Conservation (phyloP, 768 basidiomycete genomes). For the Tricholoma saponaceum region DNA sequence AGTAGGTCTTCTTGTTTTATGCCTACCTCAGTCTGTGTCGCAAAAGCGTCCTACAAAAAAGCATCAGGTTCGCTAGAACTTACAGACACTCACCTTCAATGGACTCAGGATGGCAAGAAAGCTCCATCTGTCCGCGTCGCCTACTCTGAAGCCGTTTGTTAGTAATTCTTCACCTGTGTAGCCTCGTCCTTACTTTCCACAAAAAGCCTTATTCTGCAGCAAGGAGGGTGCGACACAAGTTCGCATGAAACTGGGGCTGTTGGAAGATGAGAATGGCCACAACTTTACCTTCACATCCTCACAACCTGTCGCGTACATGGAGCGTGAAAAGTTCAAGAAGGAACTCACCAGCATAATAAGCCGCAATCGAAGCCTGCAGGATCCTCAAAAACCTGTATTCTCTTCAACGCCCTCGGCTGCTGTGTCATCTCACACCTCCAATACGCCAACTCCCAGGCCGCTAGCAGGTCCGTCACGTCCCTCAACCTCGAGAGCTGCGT, state of each 20-base stretch:
- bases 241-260: constrained; percentile 68
- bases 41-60: constrained; percentile 86
- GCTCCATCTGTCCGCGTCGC: constrained; percentile 61
- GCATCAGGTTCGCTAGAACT: constrained; percentile 69
- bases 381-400: constrained; percentile 24
- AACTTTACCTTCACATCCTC: constrained; percentile 80
- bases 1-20: constrained; percentile 32
- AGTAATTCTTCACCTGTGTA: constrained; percentile 25
- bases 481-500: constrained; percentile 57
- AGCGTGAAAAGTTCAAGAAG: constrained; percentile 80
- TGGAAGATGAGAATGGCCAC: constrained; percentile 68
- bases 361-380: constrained; percentile 54
- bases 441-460: constrained; percentile 30
- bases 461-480: constrained; percentile 33
- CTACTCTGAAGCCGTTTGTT: constrained; percentile 58
- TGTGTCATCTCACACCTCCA: constrained; percentile 16
- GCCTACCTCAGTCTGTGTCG: constrained; percentile 67
- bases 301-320: constrained; percentile 55
- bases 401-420: constrained; percentile 17
- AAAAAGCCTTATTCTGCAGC: constrained; percentile 76
- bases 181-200: constrained; percentile 11
- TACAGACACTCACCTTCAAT: constrained; percentile 68
- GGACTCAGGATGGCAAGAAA: constrained; percentile 72
- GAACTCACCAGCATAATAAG: constrained; percentile 76
- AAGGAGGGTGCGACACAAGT: constrained; percentile 81